A percentile compares a stretch with the other conserved stretches of the same genome.
These are phyloP conservation scores for Canna indica DNA, from an alignment of 176 grass and related monocot species.

Conservation along the genomic window DNA sequence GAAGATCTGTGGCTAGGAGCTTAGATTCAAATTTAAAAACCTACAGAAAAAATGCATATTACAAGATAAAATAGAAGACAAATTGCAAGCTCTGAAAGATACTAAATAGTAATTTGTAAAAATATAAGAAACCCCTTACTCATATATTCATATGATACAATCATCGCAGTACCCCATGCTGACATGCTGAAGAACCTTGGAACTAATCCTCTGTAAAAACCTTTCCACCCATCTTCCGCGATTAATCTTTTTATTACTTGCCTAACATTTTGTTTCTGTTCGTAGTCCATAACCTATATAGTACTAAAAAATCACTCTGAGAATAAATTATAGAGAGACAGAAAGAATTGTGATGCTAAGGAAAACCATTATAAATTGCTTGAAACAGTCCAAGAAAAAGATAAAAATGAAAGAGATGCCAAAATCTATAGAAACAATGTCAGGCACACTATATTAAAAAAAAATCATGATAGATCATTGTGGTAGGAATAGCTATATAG, in stretches of 20 bases:
- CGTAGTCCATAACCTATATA: conserved; percentile 58
- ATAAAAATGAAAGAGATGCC: neutral
- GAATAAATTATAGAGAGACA: neutral
- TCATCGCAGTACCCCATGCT: conserved; percentile 95
- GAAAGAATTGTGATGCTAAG: neutral
- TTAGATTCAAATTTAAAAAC: too few species aligned
- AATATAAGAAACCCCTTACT: conserved; percentile 42
- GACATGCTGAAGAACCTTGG: conserved; percentile 97
- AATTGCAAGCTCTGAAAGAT: neutral
- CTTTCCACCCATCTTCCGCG: conserved; percentile 90
- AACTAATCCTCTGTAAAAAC: conserved; percentile 87
- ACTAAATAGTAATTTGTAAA: neutral
- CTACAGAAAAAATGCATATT: neutral
- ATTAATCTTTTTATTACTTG: conserved; percentile 81
- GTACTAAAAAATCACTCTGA: neutral
- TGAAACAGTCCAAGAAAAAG: neutral
- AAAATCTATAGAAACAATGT: too few species aligned
- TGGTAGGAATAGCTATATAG: too few species aligned
- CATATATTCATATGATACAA: conserved; percentile 92
- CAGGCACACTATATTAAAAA: too few species aligned
- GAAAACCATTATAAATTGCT: neutral
- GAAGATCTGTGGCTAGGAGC: too few species aligned
- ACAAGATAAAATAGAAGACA: neutral
- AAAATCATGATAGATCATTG: too few species aligned
- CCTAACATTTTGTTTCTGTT: conserved; percentile 49